phyloP scores from a whole-genome alignment of 768 basidiomycete species.

The Tulasnella sp. region DNA sequence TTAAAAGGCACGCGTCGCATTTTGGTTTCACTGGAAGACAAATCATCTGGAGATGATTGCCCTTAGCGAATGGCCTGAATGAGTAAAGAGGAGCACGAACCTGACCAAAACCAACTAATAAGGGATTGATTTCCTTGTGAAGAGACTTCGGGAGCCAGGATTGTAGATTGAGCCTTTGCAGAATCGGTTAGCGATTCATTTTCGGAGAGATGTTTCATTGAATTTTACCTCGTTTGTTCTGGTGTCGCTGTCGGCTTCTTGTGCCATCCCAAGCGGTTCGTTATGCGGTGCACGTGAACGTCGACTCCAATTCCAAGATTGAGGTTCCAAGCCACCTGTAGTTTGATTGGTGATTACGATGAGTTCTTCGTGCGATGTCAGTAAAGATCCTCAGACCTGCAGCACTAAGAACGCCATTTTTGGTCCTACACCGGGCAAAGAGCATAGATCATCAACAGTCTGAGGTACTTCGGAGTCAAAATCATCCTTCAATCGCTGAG shows the following conservation, averaged over 20 bases:
- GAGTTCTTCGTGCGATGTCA: conserved; percentile 13
- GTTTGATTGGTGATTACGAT: conserved; percentile 15
- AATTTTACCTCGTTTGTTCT: conserved; percentile 67
- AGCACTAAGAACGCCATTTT: conserved; percentile 90
- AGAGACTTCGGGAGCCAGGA: conserved; percentile 71
- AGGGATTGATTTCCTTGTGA: conserved; percentile 61
- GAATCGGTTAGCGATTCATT: background rate
- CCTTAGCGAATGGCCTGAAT: background rate
- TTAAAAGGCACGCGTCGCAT: conserved; percentile 52
- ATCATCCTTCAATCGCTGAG: conserved; percentile 50
- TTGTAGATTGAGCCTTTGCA: conserved; percentile 52
- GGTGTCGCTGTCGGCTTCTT: conserved; percentile 68
- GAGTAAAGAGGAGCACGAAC: conserved; percentile 26
- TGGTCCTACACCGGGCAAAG: conserved; percentile 82
- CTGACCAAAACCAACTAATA: conserved; percentile 80
- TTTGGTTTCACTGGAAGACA: conserved; percentile 53
- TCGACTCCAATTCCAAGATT: conserved; percentile 91
- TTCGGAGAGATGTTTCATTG: background rate
- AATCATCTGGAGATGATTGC: conserved; percentile 35
- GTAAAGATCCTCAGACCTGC: conserved; percentile 33
- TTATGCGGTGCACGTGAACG: conserved; percentile 90
- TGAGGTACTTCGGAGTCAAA: conserved; percentile 79
- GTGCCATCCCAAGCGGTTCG: conserved; percentile 90
- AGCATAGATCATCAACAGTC: conserved; percentile 77
- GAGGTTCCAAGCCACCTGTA: conserved; percentile 78